Evolutionary conservation across 1,139 yeast species (phyloP).

Genomic region (Yamadazyma diospyri): DNA sequence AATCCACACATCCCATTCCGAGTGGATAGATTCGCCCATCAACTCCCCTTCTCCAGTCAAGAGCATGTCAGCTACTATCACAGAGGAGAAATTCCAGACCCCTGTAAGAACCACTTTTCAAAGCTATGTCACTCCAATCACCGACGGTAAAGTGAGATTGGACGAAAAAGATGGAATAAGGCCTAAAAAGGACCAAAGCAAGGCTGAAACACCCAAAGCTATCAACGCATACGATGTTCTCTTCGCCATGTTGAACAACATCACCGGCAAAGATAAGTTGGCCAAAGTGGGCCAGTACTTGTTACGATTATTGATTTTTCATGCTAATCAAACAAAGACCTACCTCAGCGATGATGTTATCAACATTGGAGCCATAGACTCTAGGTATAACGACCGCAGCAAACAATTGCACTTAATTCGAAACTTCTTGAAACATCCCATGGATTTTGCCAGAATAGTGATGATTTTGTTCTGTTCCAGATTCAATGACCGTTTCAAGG

Average conservation of each 20-base stretch:
- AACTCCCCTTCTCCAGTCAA: conserved; percentile 19
- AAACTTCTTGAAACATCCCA: conserved; percentile 42
- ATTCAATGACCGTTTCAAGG: conserved; percentile 26
- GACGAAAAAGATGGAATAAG: conserved; percentile 8
- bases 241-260: conserved; percentile 48
- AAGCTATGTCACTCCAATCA: conserved; percentile 24
- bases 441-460: conserved; percentile 35
- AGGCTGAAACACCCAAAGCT: conserved; percentile 1
- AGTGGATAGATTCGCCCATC: conserved; percentile 35
- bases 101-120: conserved; percentile 18
- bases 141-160: conserved; percentile 15
- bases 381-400: conserved; percentile 30
- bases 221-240: conserved; percentile 38
- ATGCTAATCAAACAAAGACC: conserved; percentile 40
- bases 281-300: conserved; percentile 63
- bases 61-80: conserved; percentile 14
- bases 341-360: conserved; percentile 32
- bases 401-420: conserved; percentile 33
- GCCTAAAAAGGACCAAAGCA: background rate
- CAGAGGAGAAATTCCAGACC: conserved; percentile 19
- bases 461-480: conserved; percentile 35
- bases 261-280: conserved; percentile 67
- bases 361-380: conserved; percentile 28
- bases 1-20: conserved; percentile 27
- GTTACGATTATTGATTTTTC: conserved; percentile 49